A percentile compares a stretch with the other conserved stretches of the same genome.
Evolutionary conservation across 768 basidiomycete genomes (phyloP).

Genomic region (Podaxis rugospora): DNA sequence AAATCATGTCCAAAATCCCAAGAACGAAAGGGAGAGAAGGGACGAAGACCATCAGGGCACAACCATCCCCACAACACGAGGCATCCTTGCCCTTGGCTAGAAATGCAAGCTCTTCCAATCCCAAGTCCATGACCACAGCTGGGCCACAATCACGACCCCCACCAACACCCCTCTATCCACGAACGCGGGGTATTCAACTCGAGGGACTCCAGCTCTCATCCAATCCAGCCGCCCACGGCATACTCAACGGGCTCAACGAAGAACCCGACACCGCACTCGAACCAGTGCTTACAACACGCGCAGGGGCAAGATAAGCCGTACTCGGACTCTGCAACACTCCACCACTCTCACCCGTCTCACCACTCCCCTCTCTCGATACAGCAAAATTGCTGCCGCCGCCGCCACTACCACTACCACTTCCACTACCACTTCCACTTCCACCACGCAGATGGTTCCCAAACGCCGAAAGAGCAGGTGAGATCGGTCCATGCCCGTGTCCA

Average conservation of each 20-base stretch:
- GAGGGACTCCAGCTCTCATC: conserved; percentile 34
- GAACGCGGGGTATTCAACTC: background rate
- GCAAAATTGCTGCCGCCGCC: background rate
- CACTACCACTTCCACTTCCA: conserved; percentile 14
- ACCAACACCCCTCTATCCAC: background rate
- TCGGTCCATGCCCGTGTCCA: conserved; percentile 17
- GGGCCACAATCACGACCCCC: background rate
- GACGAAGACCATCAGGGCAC: background rate
- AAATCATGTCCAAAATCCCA: background rate
- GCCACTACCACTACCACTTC: conserved; percentile 7
- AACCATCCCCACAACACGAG: background rate
- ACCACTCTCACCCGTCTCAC: conserved; percentile 10
- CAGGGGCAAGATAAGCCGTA: conserved; percentile 11
- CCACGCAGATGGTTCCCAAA: conserved; percentile 33
- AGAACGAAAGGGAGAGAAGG: background rate
- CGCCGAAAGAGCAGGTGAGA: conserved; percentile 49
- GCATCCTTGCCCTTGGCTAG: too few relatives aligned
- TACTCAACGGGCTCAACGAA: conserved; percentile 25
- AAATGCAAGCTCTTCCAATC: too few relatives aligned
- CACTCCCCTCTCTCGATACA: background rate
- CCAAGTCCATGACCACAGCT: background rate
- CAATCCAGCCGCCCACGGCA: conserved; percentile 39
- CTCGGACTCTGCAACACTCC: conserved; percentile 18
- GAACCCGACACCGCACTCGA: conserved; percentile 3
- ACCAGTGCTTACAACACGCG: background rate